These are phyloP conservation scores for Xylaria bambusicola DNA, from an alignment of 495 filamentous ascomycete species.

Conservation along the genomic window DNA sequence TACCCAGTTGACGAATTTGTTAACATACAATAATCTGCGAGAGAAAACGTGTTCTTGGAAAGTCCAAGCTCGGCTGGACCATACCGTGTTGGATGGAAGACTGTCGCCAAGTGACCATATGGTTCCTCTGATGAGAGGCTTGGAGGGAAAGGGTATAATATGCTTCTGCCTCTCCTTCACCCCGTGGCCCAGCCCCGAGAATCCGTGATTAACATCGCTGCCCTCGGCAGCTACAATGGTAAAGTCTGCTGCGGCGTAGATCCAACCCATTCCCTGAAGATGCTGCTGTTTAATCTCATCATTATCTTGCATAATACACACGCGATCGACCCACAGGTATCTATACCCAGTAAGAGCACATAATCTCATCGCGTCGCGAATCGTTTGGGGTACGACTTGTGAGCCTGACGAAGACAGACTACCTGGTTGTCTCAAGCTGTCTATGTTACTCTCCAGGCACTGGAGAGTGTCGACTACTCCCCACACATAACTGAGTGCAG, in stretches of 20 bases:
- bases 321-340: conserved; percentile 43
- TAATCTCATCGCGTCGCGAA: conserved; percentile 30
- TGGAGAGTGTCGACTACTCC: not conserved
- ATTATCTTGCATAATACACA: conserved; percentile 40
- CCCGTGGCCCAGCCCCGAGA: not conserved
- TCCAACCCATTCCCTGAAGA: conserved; percentile 33
- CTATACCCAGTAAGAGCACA: conserved; percentile 25
- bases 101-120: not conserved
- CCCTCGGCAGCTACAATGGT: conserved; percentile 35
- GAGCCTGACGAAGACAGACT: not conserved
- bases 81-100: conserved; percentile 22
- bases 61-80: conserved; percentile 43
- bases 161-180: not conserved
- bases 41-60: conserved; percentile 44
- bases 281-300: conserved; percentile 29
- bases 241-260: conserved; percentile 27
- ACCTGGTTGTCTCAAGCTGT: not conserved
- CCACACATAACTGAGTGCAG: conserved; percentile 1
- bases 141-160: not conserved
- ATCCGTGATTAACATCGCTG: not conserved
- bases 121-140: not conserved
- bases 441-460: not conserved
- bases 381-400: not conserved
- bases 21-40: conserved; percentile 33
- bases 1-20: conserved; percentile 31